A percentile compares a stretch with the other conserved stretches of the same genome.
phyloP scores from a whole-genome alignment of 192 early-diverging fungal genomes.

The Umbelopsis sp. region DNA sequence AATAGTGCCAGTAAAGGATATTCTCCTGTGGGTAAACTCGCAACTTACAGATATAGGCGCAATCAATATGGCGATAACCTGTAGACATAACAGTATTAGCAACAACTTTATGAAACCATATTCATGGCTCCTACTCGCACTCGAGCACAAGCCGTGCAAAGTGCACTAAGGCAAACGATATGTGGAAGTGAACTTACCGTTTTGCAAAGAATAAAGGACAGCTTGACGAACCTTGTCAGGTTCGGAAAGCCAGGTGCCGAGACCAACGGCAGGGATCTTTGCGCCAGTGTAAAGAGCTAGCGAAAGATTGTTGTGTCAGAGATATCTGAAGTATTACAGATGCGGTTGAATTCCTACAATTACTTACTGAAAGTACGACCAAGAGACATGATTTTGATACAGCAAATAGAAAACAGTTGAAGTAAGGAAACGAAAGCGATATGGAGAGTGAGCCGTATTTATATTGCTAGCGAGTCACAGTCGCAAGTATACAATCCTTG shows the following conservation, averaged over 20 bases:
- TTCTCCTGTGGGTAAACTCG: constrained; percentile 14
- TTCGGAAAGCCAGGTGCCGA: constrained; percentile 67
- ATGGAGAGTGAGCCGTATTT: no score
- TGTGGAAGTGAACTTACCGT: constrained; percentile 14
- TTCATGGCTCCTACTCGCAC: no score
- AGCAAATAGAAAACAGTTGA: constrained; percentile 4
- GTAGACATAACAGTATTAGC: neutral
- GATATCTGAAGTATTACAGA: neutral
- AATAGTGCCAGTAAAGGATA: constrained; percentile 18
- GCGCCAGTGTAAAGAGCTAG: constrained; percentile 63
- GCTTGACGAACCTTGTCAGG: constrained; percentile 59
- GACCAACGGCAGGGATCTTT: constrained; percentile 64
- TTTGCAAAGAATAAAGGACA: constrained; percentile 61
- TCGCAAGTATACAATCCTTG: no score
- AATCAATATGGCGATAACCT: constrained; percentile 79
- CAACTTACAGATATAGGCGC: constrained; percentile 50
- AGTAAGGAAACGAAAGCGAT: neutral
- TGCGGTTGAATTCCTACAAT: neutral
- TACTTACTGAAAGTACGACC: constrained; percentile 34
- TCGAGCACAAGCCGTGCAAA: neutral
- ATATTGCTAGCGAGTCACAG: no score
- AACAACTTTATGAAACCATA: no score
- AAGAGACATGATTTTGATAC: constrained; percentile 34
- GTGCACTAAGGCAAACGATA: neutral
- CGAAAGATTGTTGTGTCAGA: neutral